Evolutionary conservation across 768 basidiomycete genomes (phyloP), one percentile per base, ranked within the genome.

Genomic region (Leccinum broughii): DNA sequence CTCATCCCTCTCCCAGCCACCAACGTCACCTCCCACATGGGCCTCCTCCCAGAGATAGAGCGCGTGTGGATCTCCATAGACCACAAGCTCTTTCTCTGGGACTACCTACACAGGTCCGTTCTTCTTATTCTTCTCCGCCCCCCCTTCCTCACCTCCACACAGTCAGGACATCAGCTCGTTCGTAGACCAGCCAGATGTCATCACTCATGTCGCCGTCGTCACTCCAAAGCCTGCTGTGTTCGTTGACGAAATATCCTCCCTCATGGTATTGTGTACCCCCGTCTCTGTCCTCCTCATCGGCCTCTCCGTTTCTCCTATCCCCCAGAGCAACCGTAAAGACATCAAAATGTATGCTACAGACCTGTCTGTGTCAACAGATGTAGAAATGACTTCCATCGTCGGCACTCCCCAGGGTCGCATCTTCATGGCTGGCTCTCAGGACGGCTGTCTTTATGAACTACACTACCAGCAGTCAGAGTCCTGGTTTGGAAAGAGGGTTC

Each of bases 21-120:
- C 37, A 87, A 78, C 68, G 84, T 89, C 56, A 85, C 85, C 26
- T 86, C 90, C 17, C 88, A 91, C 68, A 90, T 97, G 89, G 95
- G 95, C 10, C 76, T 99, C 56, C 83, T 98, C 71, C 88, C 94
- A 26, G 92, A 95, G 67, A 92, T 98, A 62, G 93, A 96, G 66
- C 85, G 94, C 51, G 95, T 91, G 0, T 99, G 95, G 94, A 90
- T 98, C 64, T 90, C 93, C 10, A 90, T 96, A 59, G 94, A 98
- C 76, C 88, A 95, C 73, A 92, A 93, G 67, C 80, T 99, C 35
- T 92, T 97, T 68, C 78, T 99, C 24, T 98, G 97, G 97, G 94
- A 99, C 74, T 99, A 97, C 72, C 78, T 87, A 37, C 92, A 96
- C 66, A 93, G 94, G 95, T 96, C 65, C 58, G 89, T 78, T 46